Base-by-base conservation (phyloP, 306 rosid species). In the Malus asiatica region DNA sequence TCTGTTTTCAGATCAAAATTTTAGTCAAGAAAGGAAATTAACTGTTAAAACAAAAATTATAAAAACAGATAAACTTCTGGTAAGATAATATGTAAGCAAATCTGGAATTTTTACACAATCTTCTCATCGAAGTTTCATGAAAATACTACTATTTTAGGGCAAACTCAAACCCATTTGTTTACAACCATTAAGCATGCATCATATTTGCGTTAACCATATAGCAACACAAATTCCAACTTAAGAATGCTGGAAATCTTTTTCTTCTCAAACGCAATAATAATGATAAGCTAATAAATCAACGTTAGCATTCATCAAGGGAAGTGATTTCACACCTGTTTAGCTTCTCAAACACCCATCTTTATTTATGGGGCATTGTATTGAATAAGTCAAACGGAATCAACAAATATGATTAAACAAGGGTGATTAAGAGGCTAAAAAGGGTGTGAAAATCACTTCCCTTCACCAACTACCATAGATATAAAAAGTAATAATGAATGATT, bases 1-100 rank as follows among this genome's bases (percentile, higher is more conserved):
- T 90, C 98, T 95, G 96, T 57, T 86, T 73, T 75, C 60, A 8
- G 52, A 74, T 64, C 72, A 25, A 14, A 11, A 15, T 22, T 5
- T 52, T 67, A 35, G 19, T 67, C 57, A 70, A 29, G 51, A 48
- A 45, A 60, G 52, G 30, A 75, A 60, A 64, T 38, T 18, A 55
- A 66, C 27, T 7, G 46, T 23, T 32, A 29, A 62, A 38, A 38
- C 60, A 58, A 48, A 38, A 51, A 11, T 19, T 14, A 45, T 8
- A 65, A 44, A 45, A 30, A 58, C 55, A 1, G 52, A 71, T 29
- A 71, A 53, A 19, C 61, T n/a, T 19, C 61, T 57, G 13, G 23
- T 8, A n/a, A 57, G 61, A 57, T 20, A n/a, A 57, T 57, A n/a
- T 57, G 61, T 20, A 57, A n/a, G 27, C 27, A 57, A 53, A 57